Evolutionary conservation across 2,329 filamentous ascomycete species (phyloP), one percentile per base, ranked within the genome.

Genomic region (Neonectria neomacrospora): DNA sequence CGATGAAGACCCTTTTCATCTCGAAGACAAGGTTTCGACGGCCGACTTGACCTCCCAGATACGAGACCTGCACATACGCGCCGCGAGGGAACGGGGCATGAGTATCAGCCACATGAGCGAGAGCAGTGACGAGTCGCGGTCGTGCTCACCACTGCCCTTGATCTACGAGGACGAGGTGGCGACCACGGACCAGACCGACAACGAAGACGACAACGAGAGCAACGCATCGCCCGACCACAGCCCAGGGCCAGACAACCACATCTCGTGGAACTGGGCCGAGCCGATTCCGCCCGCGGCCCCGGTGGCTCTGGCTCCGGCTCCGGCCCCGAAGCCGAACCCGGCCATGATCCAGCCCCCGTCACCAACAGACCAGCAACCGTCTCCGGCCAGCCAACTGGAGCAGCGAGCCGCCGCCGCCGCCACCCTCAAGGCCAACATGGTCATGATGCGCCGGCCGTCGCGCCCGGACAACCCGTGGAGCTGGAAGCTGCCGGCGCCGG

Each of bases 201-300:
- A 39, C 26, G 54, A 58, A 6, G 34, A 47, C 34, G 41, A 41
- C 14, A 34, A 16, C 11, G 44, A 39, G 9, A 23, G 20, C 34
- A 37, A 45, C 18, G 18, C n/a, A 11, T 52, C 55, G 32, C 37
- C 55, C 6, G 26, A 32, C 20, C 18, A 18, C 8, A 50, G 37
- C 28, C 51, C 44, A n/a, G 20, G 16, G 3, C n/a, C 26, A 9
- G 39, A 28, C 47, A 39, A 58, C 42, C 60, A 63, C 42, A 54
- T 45, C 10, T 63, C 60, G 12, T 63, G 60, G 60, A 63, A 63
- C 50, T 63, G 60, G 60, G 60, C 60, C 20, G 51, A 50, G 9
- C 60, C 60, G 3, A 26, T 34, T 5, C 55, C 51, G 8, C 60
- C 51, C 11, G 48, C 47, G 3, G 50, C 44, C 20, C 39, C 37